phyloP scores from a whole-genome alignment of 2,329 filamentous ascomycete genomes.

The Proliferodiscus dingleyae region DNA sequence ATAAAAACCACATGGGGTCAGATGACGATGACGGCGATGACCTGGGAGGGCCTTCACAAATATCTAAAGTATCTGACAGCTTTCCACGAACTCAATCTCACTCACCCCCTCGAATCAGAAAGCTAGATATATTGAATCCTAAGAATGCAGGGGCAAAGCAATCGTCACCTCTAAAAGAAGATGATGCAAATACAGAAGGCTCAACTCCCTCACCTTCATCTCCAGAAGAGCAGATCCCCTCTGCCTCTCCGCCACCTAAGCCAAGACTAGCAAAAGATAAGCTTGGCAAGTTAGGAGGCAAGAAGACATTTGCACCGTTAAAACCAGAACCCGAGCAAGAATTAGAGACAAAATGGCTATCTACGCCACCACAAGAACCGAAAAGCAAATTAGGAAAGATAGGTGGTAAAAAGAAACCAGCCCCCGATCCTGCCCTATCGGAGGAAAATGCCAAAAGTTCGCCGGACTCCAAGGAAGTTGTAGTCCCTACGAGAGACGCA shows the following conservation, averaged over 20 bases:
- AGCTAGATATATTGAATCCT: constrained; percentile 7
- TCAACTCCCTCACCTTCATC: constrained; percentile 1
- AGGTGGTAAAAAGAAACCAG: constrained; percentile 10
- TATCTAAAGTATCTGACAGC: constrained; percentile 26
- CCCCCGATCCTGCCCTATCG: background rate
- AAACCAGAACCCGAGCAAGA: background rate
- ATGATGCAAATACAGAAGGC: constrained; percentile 1
- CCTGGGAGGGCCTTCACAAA: constrained; percentile 26
- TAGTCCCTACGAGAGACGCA: background rate
- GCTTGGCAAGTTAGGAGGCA: constrained; percentile 9
- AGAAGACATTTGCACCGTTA: constrained; percentile 2
- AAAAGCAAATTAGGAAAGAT: constrained; percentile 25
- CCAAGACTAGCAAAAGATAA: constrained; percentile 6
- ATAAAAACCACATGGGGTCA: constrained; percentile 18
- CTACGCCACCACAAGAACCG: constrained; percentile 1
- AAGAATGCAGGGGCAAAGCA: constrained; percentile 3
- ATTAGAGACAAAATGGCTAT: background rate
- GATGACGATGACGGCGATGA: constrained; percentile 29
- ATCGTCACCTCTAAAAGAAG: background rate
- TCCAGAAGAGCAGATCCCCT: background rate
- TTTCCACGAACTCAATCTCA: constrained; percentile 19
- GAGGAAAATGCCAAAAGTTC: background rate
- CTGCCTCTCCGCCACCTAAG: constrained; percentile 7
- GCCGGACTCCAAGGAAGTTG: background rate
- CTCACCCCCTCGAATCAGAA: constrained; percentile 4